Percentiles rank a stretch among this genome's conserved stretches.
phyloP scores from a whole-genome alignment of 2,329 filamentous ascomycete genomes.

The Apiospora koreana region DNA sequence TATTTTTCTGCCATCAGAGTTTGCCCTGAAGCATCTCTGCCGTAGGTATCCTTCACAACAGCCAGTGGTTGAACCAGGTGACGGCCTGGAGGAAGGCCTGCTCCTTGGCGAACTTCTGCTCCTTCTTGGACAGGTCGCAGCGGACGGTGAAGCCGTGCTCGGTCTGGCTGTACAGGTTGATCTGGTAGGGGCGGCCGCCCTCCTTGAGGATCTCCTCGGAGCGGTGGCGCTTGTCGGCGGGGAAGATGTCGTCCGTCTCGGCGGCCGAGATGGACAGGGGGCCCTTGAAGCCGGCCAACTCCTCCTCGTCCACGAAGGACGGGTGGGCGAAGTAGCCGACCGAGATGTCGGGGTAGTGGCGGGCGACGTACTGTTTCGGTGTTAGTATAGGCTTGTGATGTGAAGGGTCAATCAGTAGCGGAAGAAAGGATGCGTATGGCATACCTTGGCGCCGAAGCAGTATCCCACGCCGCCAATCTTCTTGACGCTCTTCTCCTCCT shows the following conservation, averaged over 20 bases:
- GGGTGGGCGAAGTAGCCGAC: constrained; percentile 77
- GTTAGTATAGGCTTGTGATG: too few relatives aligned
- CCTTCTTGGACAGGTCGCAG: constrained; percentile 58
- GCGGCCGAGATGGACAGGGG: constrained; percentile 68
- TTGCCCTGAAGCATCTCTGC: too few relatives aligned
- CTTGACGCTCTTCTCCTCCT: constrained; percentile 54
- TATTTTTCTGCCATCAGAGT: background rate
- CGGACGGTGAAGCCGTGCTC: constrained; percentile 76
- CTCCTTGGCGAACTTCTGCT: constrained; percentile 72
- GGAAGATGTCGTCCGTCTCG: constrained; percentile 68
- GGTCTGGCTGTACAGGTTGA: constrained; percentile 72
- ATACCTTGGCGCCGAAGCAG: constrained; percentile 73
- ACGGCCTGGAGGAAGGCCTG: constrained; percentile 79
- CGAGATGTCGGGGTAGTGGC: constrained; percentile 67
- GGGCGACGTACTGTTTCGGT: constrained; percentile 65
- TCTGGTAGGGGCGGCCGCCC: constrained; percentile 67
- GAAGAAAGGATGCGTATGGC: constrained; percentile 17
- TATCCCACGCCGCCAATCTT: constrained; percentile 69
- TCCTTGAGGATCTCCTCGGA: constrained; percentile 64
- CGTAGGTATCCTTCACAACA: constrained; percentile 18
- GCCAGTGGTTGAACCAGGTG: constrained; percentile 65
- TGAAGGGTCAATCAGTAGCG: too few relatives aligned
- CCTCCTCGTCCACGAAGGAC: constrained; percentile 68
- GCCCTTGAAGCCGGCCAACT: constrained; percentile 65
- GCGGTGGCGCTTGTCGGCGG: constrained; percentile 61